phyloP scores from a whole-genome alignment of 2,329 filamentous ascomycete species.

The Cladosporium velox region DNA sequence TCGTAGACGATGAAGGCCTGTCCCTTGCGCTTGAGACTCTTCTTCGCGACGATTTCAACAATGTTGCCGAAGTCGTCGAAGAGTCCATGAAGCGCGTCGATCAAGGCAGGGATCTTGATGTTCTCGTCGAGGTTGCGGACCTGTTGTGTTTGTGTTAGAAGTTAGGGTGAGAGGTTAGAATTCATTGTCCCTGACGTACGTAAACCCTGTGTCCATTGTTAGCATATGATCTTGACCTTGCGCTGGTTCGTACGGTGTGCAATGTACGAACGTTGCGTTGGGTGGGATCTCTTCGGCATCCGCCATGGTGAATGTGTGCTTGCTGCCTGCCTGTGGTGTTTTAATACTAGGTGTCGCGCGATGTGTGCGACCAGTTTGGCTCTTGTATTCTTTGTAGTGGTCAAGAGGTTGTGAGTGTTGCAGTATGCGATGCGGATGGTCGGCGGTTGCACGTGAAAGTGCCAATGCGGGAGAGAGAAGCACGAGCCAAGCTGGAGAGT shows the following conservation, averaged over 20 bases:
- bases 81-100: constrained; percentile 70
- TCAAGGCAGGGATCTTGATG: constrained; percentile 77
- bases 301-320: constrained; percentile 1
- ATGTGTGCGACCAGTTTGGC: background rate
- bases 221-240: constrained; percentile 24
- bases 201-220: constrained; percentile 35
- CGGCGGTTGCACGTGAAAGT: background rate
- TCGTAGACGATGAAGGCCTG: constrained; percentile 96
- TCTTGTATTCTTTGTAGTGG: background rate
- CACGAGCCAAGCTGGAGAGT: background rate
- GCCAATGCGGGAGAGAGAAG: background rate
- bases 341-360: background rate
- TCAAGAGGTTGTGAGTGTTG: background rate
- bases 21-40: constrained; percentile 86
- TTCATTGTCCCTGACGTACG: constrained; percentile 25
- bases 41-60: constrained; percentile 83
- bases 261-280: constrained; percentile 46
- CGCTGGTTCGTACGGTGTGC: constrained; percentile 43
- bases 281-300: constrained; percentile 29
- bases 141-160: constrained; percentile 36
- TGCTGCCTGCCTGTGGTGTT: background rate
- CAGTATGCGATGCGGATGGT: background rate
- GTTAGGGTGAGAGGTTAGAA: background rate
- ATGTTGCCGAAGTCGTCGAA: constrained; percentile 89
- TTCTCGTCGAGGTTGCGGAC: constrained; percentile 88